Base-by-base conservation (phyloP, 2,329 filamentous ascomycete species). In the Trichoderma simmonsii region DNA sequence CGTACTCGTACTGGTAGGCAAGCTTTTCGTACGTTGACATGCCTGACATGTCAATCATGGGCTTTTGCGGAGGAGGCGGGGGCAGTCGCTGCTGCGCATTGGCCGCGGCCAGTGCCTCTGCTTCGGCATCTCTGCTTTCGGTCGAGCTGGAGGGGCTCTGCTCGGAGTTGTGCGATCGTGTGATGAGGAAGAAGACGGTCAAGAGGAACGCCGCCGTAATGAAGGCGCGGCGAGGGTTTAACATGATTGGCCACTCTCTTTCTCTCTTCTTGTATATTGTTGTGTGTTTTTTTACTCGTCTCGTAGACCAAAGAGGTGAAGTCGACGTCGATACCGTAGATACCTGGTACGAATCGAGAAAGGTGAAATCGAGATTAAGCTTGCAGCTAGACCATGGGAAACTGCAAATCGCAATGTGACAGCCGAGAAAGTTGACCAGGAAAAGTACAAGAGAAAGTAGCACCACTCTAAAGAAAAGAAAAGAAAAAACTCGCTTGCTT, bases 1-100 rank as follows among this genome's bases (percentile, higher is more conserved):
- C 93, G 86, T 98, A 99, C 24, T 95, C 94, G 82, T 96, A 98
- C 77, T 97, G 93, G 84, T 97, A 98, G 67, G 91, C 91, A 71
- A 99, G 89, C 83, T 96, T 97, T 84, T 88, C 92, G 86, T 85
- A 86, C 68, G 95, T 86, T 18, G 92, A 90, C 83, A 93, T 90
- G 79, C 87, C 88, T 72, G 90, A 89, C 79, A 93, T 86, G 80
- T 95, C 92, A 69, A 90, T 86, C 75, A 94, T 83, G 67, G 88
- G 84, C 77, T 92, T 88, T 79, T 93, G 90, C 8, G 84, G 82
- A 74, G 71, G 62, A 71, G 70, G 54, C 73, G 72, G 59, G 39
- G 75, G 59, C 68, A 71, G 71, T 48, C 54, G 63, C 30, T 62
- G 67, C 39, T 64, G 65, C 28, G 15, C 28, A 30, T 39, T 36